phyloP scores from a whole-genome alignment of 2,329 filamentous ascomycete species.

The Fusarium veterinarium region DNA sequence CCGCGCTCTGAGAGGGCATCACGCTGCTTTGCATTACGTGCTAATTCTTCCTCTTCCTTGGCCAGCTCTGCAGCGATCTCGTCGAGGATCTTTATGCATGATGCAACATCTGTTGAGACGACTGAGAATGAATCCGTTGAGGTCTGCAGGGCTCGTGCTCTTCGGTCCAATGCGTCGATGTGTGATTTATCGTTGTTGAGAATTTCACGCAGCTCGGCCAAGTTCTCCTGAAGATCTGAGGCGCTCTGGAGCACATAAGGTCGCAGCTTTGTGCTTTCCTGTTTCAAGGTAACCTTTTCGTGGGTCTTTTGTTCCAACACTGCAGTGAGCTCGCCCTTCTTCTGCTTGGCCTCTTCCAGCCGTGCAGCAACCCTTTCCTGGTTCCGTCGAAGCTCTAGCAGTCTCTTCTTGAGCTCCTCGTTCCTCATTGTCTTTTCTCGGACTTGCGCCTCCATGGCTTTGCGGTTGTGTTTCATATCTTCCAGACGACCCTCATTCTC shows the following conservation, averaged over 20 bases:
- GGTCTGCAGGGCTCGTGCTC: constrained; percentile 90
- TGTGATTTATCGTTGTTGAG: constrained; percentile 82
- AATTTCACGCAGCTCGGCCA: constrained; percentile 84
- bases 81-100: constrained; percentile 88
- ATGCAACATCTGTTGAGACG: constrained; percentile 85
- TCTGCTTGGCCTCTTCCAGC: constrained; percentile 83
- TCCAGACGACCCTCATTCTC: constrained; percentile 83
- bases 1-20: constrained; percentile 89
- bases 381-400: constrained; percentile 82
- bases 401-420: constrained; percentile 83
- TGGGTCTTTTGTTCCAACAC: constrained; percentile 78
- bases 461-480: constrained; percentile 83
- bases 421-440: constrained; percentile 88
- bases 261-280: constrained; percentile 88
- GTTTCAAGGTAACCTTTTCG: constrained; percentile 75
- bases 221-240: constrained; percentile 80
- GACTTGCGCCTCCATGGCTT: constrained; percentile 83
- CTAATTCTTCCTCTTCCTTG: constrained; percentile 92
- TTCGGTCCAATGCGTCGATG: constrained; percentile 87
- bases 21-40: constrained; percentile 81
- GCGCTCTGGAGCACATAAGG: constrained; percentile 95
- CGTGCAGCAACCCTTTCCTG: constrained; percentile 87
- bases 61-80: constrained; percentile 86
- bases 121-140: constrained; percentile 90
- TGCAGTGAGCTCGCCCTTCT: constrained; percentile 80